Evolutionary conservation across 306 rosid species (phyloP).

Genomic region (Alnus glutinosa): DNA sequence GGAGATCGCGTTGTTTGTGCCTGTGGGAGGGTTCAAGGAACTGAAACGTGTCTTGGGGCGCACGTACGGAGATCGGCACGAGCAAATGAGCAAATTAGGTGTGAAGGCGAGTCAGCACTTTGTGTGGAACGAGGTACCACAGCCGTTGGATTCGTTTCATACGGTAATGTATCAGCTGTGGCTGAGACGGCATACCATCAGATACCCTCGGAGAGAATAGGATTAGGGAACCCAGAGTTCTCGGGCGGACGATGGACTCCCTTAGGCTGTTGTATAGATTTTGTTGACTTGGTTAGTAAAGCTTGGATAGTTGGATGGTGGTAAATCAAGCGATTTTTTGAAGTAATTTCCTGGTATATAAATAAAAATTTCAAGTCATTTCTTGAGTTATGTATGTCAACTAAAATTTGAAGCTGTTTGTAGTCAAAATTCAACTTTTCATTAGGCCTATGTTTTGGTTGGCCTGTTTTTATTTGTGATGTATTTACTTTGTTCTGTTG

Average conservation of each 20-base stretch:
- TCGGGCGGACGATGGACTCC: background rate
- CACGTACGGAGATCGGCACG: constrained; percentile 32
- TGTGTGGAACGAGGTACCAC: constrained; percentile 56
- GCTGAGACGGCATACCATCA: constrained; percentile 65
- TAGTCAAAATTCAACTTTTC: too few species aligned
- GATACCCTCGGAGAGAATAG: constrained; percentile 42
- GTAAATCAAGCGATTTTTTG: background rate
- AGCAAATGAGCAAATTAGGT: constrained; percentile 40
- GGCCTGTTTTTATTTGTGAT: too few species aligned
- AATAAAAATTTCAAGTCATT: background rate
- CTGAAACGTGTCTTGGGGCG: constrained; percentile 32
- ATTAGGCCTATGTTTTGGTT: too few species aligned
- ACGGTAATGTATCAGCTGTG: constrained; percentile 74
- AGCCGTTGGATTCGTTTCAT: constrained; percentile 63
- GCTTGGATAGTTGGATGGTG: background rate
- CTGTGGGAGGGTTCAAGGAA: constrained; percentile 19
- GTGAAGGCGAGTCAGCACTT: constrained; percentile 59
- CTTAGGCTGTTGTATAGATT: background rate
- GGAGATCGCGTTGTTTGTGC: constrained; percentile 54
- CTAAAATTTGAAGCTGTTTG: background rate
- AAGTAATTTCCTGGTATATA: background rate
- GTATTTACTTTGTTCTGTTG: too few species aligned
- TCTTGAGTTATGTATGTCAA: background rate
- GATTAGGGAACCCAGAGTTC: background rate
- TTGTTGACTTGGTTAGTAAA: background rate